Evolutionary conservation across 495 filamentous ascomycete genomes (phyloP).

Genomic region (Aspergillus affinis): DNA sequence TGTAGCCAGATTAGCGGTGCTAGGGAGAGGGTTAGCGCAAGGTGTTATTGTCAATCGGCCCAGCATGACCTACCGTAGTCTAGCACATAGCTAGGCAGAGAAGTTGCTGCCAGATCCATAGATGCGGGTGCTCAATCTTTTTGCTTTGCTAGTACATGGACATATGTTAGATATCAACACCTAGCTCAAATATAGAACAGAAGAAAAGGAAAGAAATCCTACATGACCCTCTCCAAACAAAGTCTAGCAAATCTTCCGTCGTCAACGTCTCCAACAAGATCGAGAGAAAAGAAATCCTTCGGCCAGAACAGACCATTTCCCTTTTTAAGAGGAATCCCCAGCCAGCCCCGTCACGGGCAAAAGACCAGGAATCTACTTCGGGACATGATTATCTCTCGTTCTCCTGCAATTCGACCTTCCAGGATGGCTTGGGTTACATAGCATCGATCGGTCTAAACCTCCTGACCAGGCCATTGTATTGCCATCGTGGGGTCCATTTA

Average conservation of each 20-base stretch:
- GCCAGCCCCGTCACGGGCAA: not conserved
- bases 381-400: not conserved
- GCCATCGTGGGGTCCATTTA: not conserved
- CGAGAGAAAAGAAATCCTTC: not conserved
- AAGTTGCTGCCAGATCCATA: conserved; percentile 7
- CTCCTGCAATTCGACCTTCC: not conserved
- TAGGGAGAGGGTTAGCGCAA: conserved; percentile 10
- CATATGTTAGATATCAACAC: too few relatives aligned
- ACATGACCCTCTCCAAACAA: not conserved
- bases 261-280: too few relatives aligned
- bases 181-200: too few relatives aligned
- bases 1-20: conserved; percentile 57
- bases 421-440: not conserved
- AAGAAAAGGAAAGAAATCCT: too few relatives aligned
- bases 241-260: too few relatives aligned
- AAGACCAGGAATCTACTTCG: not conserved
- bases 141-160: not conserved
- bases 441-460: not conserved
- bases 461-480: not conserved
- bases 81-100: conserved; percentile 22
- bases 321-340: not conserved
- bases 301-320: not conserved
- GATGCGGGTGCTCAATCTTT: not conserved
- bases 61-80: conserved; percentile 22
- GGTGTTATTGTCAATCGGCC: conserved; percentile 13